Percentiles rank a stretch among this genome's conserved stretches.
These are phyloP conservation scores for Euphorbia tirucalli DNA, from an alignment of 345 rosid genomes.

Conservation along the genomic window DNA sequence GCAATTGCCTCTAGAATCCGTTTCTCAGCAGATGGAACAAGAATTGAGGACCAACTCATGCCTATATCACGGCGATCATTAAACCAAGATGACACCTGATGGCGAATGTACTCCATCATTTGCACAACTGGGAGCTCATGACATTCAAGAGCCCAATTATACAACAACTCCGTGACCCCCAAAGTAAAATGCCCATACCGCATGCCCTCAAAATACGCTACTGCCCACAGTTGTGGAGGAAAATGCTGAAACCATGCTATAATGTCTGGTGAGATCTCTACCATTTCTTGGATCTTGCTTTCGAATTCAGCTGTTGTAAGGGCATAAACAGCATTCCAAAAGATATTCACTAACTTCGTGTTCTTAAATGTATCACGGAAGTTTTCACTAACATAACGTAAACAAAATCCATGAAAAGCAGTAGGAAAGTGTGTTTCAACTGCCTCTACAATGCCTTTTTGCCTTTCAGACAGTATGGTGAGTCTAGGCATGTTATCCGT, in stretches of 20 bases:
- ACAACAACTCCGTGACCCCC: constrained; percentile 78
- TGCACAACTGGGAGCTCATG: constrained; percentile 93
- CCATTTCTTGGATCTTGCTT: constrained; percentile 75
- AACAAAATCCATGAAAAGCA: constrained; percentile 92
- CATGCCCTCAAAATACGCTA: constrained; percentile 87
- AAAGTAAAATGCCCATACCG: constrained; percentile 84
- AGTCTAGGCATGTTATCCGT: constrained; percentile 96
- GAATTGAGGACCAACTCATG: constrained; percentile 81
- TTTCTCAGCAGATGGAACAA: constrained; percentile 93
- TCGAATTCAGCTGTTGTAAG: constrained; percentile 85
- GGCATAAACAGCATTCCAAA: constrained; percentile 96
- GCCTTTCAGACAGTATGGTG: constrained; percentile 95
- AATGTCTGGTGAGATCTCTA: constrained; percentile 84
- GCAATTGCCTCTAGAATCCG: constrained; percentile 72
- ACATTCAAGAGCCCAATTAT: constrained; percentile 93
- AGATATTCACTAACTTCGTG: constrained; percentile 81
- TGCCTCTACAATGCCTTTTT: constrained; percentile 76
- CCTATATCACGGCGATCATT: constrained; percentile 61
- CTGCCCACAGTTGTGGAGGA: constrained; percentile 90
- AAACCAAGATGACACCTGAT: constrained; percentile 62
- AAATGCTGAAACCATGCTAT: constrained; percentile 69
- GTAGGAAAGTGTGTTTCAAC: constrained; percentile 97
- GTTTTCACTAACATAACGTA: constrained; percentile 80
- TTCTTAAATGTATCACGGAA: constrained; percentile 94
- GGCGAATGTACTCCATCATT: constrained; percentile 88